phyloP scores from a whole-genome alignment of 1,284 basidiomycete species.

The Phaffia rhodozyma region DNA sequence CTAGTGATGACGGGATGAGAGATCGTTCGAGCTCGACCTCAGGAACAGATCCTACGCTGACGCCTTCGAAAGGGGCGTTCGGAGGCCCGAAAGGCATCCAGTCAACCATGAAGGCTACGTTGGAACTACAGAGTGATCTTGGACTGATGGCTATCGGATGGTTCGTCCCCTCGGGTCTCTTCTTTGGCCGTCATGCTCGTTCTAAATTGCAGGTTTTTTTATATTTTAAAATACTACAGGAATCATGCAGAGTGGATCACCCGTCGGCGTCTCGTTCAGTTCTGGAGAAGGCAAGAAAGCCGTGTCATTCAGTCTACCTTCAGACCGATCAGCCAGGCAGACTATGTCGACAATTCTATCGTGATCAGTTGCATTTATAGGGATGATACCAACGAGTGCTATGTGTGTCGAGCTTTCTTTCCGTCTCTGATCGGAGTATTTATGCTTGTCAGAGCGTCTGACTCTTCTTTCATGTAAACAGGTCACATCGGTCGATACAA shows the following conservation, averaged over 20 bases:
- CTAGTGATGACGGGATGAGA: no score
- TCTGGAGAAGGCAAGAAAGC: conserved; percentile 42
- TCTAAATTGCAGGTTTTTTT: background rate
- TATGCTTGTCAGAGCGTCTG: background rate
- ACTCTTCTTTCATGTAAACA: background rate
- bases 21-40: no score
- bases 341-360: conserved; percentile 39
- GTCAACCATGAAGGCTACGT: conserved; percentile 25
- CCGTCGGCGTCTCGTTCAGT: conserved; percentile 42
- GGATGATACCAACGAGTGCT: conserved; percentile 43
- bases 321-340: conserved; percentile 36
- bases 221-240: conserved; percentile 21
- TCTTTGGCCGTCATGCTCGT: background rate
- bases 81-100: no score
- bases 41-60: no score
- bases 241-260: conserved; percentile 40
- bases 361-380: conserved; percentile 78
- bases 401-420: background rate
- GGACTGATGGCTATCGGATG: conserved; percentile 42
- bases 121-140: conserved; percentile 40
- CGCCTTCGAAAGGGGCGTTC: no score
- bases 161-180: conserved; percentile 26
- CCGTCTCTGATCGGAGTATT: background rate
- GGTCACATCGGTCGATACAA: conserved; percentile 89
- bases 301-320: conserved; percentile 41